A percentile compares a stretch with the other conserved stretches of the same genome.
These are phyloP conservation scores for Pestalotiopsis sp. DNA, from an alignment of 2,329 filamentous ascomycete species.

Conservation along the genomic window DNA sequence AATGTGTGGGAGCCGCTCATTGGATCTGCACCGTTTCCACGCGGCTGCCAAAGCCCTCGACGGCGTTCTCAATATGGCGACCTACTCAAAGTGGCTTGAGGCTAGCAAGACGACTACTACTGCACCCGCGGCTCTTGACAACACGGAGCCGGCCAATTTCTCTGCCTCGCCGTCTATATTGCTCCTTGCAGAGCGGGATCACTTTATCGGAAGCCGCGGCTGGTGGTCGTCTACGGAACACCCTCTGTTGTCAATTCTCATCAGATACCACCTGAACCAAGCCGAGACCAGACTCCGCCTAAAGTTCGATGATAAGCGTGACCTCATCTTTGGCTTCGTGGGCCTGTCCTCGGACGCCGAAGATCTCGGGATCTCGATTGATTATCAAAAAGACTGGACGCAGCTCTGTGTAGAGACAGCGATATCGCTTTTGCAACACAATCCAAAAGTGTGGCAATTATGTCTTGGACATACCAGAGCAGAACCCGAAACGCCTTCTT, in stretches of 20 bases:
- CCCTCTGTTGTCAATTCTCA: conserved; percentile 20
- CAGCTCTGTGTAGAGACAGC: not conserved
- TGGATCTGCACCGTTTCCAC: conserved; percentile 22
- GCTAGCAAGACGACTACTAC: conserved; percentile 10
- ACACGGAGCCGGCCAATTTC: conserved; percentile 23
- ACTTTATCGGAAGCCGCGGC: conserved; percentile 9
- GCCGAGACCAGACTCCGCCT: conserved; percentile 1
- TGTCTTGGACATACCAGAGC: not conserved
- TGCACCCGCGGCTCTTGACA: conserved; percentile 11
- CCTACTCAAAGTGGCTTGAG: conserved; percentile 25
- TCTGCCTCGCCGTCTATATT: conserved; percentile 21
- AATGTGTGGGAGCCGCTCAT: conserved; percentile 20
- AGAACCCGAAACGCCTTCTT: conserved; percentile 13
- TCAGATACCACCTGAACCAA: conserved; percentile 15
- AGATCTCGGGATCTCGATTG: not conserved
- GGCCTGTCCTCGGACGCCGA: not conserved
- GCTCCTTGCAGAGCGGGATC: conserved; percentile 19
- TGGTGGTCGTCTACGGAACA: conserved; percentile 16
- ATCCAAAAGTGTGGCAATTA: not conserved
- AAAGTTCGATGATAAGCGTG: not conserved
- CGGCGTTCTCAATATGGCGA: conserved; percentile 24
- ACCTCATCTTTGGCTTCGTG: not conserved
- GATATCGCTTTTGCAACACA: not conserved
- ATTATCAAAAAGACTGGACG: not conserved
- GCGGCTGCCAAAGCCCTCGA: conserved; percentile 22